These are phyloP conservation scores for Proliferodiscus dingleyae DNA, from an alignment of 2,329 filamentous ascomycete species.

Conservation along the genomic window DNA sequence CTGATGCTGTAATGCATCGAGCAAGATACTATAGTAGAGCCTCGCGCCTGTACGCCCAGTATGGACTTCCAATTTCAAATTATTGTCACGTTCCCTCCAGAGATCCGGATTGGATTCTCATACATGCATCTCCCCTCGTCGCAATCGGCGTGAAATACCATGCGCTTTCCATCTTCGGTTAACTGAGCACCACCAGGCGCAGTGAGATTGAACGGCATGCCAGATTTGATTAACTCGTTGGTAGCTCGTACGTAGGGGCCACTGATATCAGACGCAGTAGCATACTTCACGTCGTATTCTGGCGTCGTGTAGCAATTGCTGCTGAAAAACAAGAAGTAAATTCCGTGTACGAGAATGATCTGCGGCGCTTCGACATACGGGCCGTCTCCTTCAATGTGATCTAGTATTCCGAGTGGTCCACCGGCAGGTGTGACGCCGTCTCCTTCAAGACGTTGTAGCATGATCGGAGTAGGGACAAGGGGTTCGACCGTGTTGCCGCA, in stretches of 20 bases:
- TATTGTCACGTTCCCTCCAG: neutral
- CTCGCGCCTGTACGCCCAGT: neutral
- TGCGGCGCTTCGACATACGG: constrained; percentile 59
- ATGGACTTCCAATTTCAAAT: neutral
- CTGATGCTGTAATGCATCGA: no score
- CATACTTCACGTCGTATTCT: constrained; percentile 56
- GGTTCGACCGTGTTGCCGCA: constrained; percentile 42
- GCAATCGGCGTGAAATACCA: constrained; percentile 21
- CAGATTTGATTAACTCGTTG: constrained; percentile 7
- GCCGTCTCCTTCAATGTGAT: constrained; percentile 42
- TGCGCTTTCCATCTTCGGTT: constrained; percentile 4
- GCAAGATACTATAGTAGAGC: no score
- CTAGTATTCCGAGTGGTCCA: constrained; percentile 42
- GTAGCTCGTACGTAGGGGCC: constrained; percentile 13
- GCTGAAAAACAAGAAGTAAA: constrained; percentile 59
- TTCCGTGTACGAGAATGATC: constrained; percentile 42
- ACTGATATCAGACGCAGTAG: constrained; percentile 33
- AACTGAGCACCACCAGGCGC: constrained; percentile 16
- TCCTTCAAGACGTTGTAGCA: constrained; percentile 47
- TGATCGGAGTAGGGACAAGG: constrained; percentile 45
- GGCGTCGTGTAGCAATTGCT: constrained; percentile 52
- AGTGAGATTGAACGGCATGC: constrained; percentile 10
- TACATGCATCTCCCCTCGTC: constrained; percentile 11
- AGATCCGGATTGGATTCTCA: neutral
- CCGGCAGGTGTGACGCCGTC: constrained; percentile 51